Evolutionary conservation across 768 basidiomycete species (phyloP), one percentile per base, ranked within the genome.

Genomic region (Phlegmacium glaucopus): DNA sequence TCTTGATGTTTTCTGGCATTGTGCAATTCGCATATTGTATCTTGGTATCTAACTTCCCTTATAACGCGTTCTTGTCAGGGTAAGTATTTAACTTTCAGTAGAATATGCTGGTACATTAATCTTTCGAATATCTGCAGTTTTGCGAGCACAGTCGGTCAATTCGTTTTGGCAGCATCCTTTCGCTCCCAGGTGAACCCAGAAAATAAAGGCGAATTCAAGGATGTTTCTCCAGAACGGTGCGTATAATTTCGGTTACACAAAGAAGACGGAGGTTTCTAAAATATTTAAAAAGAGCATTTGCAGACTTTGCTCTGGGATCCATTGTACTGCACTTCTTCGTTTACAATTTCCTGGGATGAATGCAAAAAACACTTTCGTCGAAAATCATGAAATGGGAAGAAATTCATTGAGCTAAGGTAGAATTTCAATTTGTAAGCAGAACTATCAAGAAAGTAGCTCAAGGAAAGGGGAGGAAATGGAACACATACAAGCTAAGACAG

Each of bases 321-420:
- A 85, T 98, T 52, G 83, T 98, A 32, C 76, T 99, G 28, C 96
- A 99, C 68, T 94, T 97, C 75, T 99, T 98, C 65, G 94, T 96
- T 50, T 97, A 85, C 78, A 97, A 97, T 71, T 98, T 96, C 78
- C 78, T 99, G 11, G 96, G 95, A 65, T 98, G 62, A 69, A 22
- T 22, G 22, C 22, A 22, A 22, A 22, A n/a, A 22, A 22, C 22
- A 3, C 22, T 5, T 22, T 22, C 22, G 22, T 22, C 22, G 22
- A 22, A 22, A 22, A 3, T 22, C 22, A n/a, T n/a, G n/a, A n/a
- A n/a, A n/a, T n/a, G 22, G 22, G 5, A 22, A 3, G 22, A 22
- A 3, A 22, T 22, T 22, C 3, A 22, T 22, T 22, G 22, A 5
- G 3, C 22, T 5, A 22, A 22, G 2, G 22, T 5, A 22, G 5